Conservation (phyloP, 1,284 basidiomycete genomes). For the Ustilago loliicola region DNA sequence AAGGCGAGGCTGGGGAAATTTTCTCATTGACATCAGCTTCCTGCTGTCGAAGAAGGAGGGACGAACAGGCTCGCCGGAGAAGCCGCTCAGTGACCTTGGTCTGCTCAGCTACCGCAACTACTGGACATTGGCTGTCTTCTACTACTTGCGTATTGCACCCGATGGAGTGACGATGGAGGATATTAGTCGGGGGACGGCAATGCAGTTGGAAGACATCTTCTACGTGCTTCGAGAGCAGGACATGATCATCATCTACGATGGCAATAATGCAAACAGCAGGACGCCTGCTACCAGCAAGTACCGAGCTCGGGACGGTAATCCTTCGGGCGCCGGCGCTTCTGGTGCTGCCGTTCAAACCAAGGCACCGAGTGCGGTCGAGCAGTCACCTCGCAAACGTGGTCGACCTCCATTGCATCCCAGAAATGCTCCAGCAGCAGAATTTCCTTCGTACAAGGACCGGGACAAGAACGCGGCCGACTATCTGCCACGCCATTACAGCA, state of each 20-base stretch:
- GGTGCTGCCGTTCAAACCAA: neutral
- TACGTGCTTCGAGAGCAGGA: conserved; percentile 81
- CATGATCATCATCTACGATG: conserved; percentile 77
- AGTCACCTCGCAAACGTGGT: conserved; percentile 39
- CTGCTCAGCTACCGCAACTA: conserved; percentile 93
- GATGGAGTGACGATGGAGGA: conserved; percentile 74
- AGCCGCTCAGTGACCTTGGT: conserved; percentile 94
- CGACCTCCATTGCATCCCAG: conserved; percentile 34
- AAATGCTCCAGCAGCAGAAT: conserved; percentile 24
- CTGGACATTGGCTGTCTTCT: conserved; percentile 92
- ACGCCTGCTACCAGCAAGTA: conserved; percentile 59
- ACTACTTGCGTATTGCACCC: conserved; percentile 41
- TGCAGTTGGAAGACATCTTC: conserved; percentile 91
- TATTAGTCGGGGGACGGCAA: conserved; percentile 86
- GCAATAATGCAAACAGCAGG: conserved; percentile 50
- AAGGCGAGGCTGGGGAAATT: conserved; percentile 88
- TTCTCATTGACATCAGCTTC: conserved; percentile 88
- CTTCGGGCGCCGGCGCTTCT: conserved; percentile 7
- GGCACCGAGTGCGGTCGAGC: neutral
- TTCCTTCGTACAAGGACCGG: conserved; percentile 45
- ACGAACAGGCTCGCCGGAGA: conserved; percentile 97
- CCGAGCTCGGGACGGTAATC: conserved; percentile 39
- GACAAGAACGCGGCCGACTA: conserved; percentile 72
- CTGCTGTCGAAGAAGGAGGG: conserved; percentile 94
- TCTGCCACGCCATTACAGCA: conserved; percentile 81